These are phyloP conservation scores for Monosporascus sp. DNA, from an alignment of 2,329 filamentous ascomycete genomes.

Conservation along the genomic window DNA sequence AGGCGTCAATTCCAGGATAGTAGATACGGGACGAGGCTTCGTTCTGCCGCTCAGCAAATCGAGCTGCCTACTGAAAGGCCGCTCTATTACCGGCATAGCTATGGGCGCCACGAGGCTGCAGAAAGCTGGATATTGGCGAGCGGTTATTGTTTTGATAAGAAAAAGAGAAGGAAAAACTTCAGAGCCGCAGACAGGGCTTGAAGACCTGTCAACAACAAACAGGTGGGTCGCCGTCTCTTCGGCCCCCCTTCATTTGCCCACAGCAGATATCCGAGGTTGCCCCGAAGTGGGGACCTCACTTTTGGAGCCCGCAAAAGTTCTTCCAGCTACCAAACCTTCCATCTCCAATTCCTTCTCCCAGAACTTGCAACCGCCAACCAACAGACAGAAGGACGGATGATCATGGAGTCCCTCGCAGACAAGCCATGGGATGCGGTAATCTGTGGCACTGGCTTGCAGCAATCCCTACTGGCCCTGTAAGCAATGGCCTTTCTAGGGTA, in stretches of 20 bases:
- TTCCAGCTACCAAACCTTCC: conserved; percentile 1
- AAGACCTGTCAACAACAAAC: neutral
- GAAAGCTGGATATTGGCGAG: conserved; percentile 21
- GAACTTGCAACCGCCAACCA: conserved; percentile 11
- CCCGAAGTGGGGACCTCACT: no score
- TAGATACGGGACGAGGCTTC: conserved; percentile 71
- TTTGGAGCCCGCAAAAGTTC: neutral
- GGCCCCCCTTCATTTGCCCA: neutral
- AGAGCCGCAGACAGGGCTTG: neutral
- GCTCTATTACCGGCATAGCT: conserved; percentile 26
- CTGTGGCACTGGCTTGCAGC: conserved; percentile 70
- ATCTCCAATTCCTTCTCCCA: conserved; percentile 6
- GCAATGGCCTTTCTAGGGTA: conserved; percentile 19
- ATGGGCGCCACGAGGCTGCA: conserved; percentile 22
- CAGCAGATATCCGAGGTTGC: no score
- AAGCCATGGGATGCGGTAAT: conserved; percentile 77
- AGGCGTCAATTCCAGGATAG: conserved; percentile 72
- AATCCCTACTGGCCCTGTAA: conserved; percentile 77
- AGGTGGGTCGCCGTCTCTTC: neutral
- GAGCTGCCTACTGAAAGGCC: conserved; percentile 28
- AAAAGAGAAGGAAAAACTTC: conserved; percentile 8
- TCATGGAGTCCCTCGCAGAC: conserved; percentile 70
- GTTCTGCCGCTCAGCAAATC: conserved; percentile 27
- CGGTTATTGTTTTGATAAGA: conserved; percentile 19
- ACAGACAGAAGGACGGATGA: conserved; percentile 32